Evolutionary conservation across 2,329 filamentous ascomycete genomes (phyloP), one percentile per base, ranked within the genome.

Genomic region (Hymenoscyphus repandus): DNA sequence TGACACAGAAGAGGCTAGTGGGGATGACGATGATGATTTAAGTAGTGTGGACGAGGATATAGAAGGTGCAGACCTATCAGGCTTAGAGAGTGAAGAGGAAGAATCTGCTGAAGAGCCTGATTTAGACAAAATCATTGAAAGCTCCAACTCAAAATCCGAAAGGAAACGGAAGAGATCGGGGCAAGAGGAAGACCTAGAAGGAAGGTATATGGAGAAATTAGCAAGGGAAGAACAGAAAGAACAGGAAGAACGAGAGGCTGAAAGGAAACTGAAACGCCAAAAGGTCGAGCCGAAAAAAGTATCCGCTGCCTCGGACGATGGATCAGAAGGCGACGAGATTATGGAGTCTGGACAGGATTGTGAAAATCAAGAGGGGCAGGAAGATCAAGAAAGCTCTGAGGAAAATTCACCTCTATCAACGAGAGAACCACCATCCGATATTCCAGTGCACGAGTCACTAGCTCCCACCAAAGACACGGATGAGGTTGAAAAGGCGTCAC

Each of bases 401-500:
- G 62, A 62, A 9, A 62, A 58, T 6, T 58, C 58, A 20, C 66
- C 69, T 6, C 64, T 66, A 10, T 66, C 66, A 2, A 66, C 70
- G 3, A 70, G 72, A 12, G 71, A 69, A 6, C 58, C 69, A 7
- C 74, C 76, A 3, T 55, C 63, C 17, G 69, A 79, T 37, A 52
- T 64, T 20, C 66, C 65, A 22, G 12, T 63, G 13, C 82, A 86
- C 60, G 83, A 84, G 64, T 81, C 76, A 49, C 72, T 80, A 36
- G 68, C 66, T 57, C 74, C 71, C 48, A 69, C 71, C 66, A 77
- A 72, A 70, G 82, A 76, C 68, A 72, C 61, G 42, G 72, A 74
- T 18, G 88, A 95, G 57, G 62, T 95, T 2, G 88, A 95, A 51
- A 96, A 95, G 72, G 88, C 92, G 7, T 80, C 81, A 51, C 86